Base-by-base conservation (phyloP, 2,329 filamentous ascomycete genomes). In the Teratosphaeria nubilosa region DNA sequence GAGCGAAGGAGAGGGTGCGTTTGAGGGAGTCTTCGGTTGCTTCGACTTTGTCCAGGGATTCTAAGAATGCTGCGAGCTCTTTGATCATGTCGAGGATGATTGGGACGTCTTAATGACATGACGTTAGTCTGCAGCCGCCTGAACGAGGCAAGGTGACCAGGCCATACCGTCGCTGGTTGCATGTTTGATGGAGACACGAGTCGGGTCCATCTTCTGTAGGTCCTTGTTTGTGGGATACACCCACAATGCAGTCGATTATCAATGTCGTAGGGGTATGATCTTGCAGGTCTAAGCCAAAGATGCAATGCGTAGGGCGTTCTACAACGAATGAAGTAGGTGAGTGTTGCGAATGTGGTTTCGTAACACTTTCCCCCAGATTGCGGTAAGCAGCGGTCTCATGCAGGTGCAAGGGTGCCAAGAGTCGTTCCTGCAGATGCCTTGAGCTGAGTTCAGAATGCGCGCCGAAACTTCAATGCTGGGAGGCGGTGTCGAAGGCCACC, bases 41-140 rank as follows among this genome's bases (percentile, higher is more conserved):
- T 70, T 90, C 80, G 63, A 95, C 90, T 64, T 78, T 77, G 65
- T 86, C 77, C 2, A 86, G 77, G 68, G 88, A 87, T 30, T 92
- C 85, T 73, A 96, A 91, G 77, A 96, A 96, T 66, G 86, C 83
- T 65, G 92, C 92, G 9, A 97, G 85, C 70, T 91, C 92, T 57
- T 84, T 82, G 74, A 97, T 91, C 69, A 96, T 80, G 64, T 79
- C 75, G 27, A 96, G 83, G 72, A 97, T 96, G n/a, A 79, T 78
- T 25, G 86, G 82, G 58, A 95, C 83, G 69, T 97, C 92, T 95
- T 60, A 41, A 24, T 5, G 20, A 7, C 16, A 14, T 11, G 24
- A 53, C 22, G 25, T 53, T 32, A 20, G 20, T 34, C 7, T 24
- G 11, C 54, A 54, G 34, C 32, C 11, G 13, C 53, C n/a, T 16